Evolutionary conservation across 2,329 filamentous ascomycete genomes (phyloP).

Genomic region (Blastomyces parvus): DNA sequence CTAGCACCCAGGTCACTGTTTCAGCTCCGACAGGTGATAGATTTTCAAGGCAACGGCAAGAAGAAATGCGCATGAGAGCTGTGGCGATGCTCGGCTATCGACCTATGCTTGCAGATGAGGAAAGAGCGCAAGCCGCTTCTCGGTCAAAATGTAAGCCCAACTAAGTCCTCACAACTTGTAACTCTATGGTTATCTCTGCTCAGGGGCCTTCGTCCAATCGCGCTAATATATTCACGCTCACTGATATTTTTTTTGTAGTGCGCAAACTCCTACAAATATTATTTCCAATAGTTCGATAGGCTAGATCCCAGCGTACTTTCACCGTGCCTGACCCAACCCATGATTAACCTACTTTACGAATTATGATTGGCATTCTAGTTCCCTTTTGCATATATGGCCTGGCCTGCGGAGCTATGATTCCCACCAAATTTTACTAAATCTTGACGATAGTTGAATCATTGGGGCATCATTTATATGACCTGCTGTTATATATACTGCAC

Average conservation of each 20-base stretch:
- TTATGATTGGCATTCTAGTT: neutral
- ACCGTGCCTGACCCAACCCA: neutral
- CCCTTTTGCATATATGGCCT: neutral
- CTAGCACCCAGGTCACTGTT: neutral
- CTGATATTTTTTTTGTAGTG: constrained; percentile 10
- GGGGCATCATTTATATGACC: neutral
- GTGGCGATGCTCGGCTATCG: constrained; percentile 14
- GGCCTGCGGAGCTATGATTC: neutral
- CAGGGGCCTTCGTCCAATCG: no score
- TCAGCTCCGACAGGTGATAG: neutral
- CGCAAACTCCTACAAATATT: constrained; percentile 13
- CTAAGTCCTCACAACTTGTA: neutral
- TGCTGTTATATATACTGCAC: neutral
- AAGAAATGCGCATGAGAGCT: constrained; percentile 15
- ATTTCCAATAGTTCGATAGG: constrained; percentile 13
- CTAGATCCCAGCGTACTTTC: neutral
- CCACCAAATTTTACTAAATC: neutral
- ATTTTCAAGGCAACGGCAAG: constrained; percentile 5
- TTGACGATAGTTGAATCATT: neutral
- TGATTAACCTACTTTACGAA: neutral
- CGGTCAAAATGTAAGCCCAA: constrained; percentile 18
- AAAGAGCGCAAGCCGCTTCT: constrained; percentile 15
- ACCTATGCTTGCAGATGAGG: constrained; percentile 16
- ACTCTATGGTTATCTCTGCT: neutral
- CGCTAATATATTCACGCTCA: neutral